These are phyloP conservation scores for Colletotrichum higginsianum DNA, from an alignment of 2,329 filamentous ascomycete genomes.

Conservation along the genomic window DNA sequence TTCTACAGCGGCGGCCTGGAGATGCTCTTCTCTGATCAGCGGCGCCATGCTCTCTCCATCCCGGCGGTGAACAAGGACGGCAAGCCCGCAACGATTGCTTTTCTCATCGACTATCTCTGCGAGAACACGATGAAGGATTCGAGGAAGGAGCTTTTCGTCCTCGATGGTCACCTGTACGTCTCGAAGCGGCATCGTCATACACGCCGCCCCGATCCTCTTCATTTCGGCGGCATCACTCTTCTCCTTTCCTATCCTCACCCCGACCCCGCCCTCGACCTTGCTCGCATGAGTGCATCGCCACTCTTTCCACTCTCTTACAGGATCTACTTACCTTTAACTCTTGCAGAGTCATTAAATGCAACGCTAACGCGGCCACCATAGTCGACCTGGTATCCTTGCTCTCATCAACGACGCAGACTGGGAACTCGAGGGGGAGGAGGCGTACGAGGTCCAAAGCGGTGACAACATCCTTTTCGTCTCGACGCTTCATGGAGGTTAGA, in stretches of 20 bases:
- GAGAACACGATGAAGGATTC: constrained; percentile 87
- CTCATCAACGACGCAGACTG: constrained; percentile 98
- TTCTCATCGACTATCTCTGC: constrained; percentile 85
- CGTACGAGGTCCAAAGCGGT: constrained; percentile 84
- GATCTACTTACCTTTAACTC: constrained; percentile 2
- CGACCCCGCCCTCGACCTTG: background rate
- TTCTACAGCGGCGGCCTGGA: constrained; percentile 85
- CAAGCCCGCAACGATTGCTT: constrained; percentile 77
- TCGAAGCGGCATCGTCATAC: constrained; percentile 36
- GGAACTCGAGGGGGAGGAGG: constrained; percentile 96
- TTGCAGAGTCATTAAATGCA: constrained; percentile 19
- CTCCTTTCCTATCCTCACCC: constrained; percentile 41
- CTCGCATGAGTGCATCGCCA: constrained; percentile 32
- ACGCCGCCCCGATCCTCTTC: constrained; percentile 34
- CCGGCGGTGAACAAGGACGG: constrained; percentile 74
- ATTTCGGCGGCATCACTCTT: constrained; percentile 27
- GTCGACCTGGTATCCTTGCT: constrained; percentile 94
- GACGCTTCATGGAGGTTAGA: constrained; percentile 91
- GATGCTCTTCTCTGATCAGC: constrained; percentile 90
- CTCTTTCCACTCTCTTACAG: constrained; percentile 2
- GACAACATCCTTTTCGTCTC: constrained; percentile 98
- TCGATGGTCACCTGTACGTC: constrained; percentile 89
- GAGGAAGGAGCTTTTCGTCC: constrained; percentile 89
- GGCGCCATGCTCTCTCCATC: constrained; percentile 79
- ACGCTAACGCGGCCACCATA: constrained; percentile 55